phyloP scores from a whole-genome alignment of 306 rosid genomes.

The Herpetospermum pedunculosum region DNA sequence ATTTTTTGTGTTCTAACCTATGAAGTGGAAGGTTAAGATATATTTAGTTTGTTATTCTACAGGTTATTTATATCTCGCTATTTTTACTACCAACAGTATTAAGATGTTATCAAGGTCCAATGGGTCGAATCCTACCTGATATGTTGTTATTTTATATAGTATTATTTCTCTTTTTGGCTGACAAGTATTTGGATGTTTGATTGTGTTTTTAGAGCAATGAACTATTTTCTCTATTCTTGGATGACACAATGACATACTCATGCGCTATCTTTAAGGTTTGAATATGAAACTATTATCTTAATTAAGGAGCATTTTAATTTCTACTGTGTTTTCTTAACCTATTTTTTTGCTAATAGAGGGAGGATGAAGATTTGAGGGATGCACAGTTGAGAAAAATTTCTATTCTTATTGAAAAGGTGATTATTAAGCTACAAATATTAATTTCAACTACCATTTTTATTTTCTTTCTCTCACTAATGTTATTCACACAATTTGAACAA shows the following conservation, averaged over 20 bases:
- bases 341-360: conserved; percentile 27
- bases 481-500: too few species aligned
- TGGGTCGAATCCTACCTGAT: too few species aligned
- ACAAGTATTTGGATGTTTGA: neutral
- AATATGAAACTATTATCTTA: neutral
- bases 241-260: conserved; percentile 80
- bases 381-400: conserved; percentile 73
- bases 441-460: too few species aligned
- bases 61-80: too few species aligned
- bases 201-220: conserved; percentile 67
- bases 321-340: neutral
- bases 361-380: conserved; percentile 59
- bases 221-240: conserved; percentile 76
- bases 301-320: too few species aligned
- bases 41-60: too few species aligned
- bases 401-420: conserved; percentile 46
- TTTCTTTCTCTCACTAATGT: too few species aligned
- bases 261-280: conserved; percentile 76
- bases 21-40: too few species aligned
- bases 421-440: neutral
- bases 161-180: neutral
- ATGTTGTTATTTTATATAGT: too few species aligned
- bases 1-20: too few species aligned
- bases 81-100: too few species aligned
- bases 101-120: too few species aligned